These are phyloP conservation scores for Zizania palustris DNA, from an alignment of 202 grass and related monocot genomes.

Conservation along the genomic window DNA sequence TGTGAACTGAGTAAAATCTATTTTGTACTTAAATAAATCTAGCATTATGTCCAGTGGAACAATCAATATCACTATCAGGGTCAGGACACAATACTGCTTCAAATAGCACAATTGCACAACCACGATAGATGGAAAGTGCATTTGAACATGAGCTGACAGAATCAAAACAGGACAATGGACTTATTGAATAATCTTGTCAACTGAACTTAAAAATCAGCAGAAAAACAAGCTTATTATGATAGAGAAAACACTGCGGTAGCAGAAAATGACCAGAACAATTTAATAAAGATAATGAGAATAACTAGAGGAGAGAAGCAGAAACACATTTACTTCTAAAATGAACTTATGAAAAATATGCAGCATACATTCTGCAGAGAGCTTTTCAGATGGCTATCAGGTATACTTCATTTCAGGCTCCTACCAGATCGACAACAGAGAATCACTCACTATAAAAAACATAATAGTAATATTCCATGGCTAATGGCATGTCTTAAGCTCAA, in stretches of 20 bases:
- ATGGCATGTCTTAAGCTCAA: not conserved
- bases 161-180: not conserved
- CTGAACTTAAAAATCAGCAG: slow-evolving; percentile 4
- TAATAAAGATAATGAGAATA: not conserved
- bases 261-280: slow-evolving; percentile 9
- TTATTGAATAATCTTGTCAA: not conserved
- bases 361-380: slow-evolving; percentile 21
- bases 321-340: not conserved
- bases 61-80: not conserved
- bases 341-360: not conserved
- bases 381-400: not conserved
- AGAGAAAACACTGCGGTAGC: not conserved
- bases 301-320: slow-evolving; percentile 1
- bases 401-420: not conserved
- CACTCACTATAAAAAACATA: not conserved
- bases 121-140: not conserved
- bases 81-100: slow-evolving; percentile 8
- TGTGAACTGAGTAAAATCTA: slow-evolving; percentile 32
- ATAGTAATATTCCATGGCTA: not conserved
- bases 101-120: not conserved
- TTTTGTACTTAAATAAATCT: not conserved
- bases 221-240: not conserved
- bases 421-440: not conserved
- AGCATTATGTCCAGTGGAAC: not conserved
- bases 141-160: not conserved